Conservation (phyloP, 2,329 filamentous ascomycete species). For the Amauroascus niger region DNA sequence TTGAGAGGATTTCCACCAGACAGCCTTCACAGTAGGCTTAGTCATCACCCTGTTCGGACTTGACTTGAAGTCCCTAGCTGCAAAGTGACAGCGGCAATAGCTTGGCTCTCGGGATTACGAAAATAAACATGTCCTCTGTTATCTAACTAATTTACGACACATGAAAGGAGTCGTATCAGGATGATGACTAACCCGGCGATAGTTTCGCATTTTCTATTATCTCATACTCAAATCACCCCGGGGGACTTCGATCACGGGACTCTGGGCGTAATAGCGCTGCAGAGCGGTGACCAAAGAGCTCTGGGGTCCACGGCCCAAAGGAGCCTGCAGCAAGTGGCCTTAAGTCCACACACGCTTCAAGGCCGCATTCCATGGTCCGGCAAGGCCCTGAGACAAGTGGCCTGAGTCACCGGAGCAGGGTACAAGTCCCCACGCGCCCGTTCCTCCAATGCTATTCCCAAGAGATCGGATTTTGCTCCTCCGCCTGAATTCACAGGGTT, state of each 20-base stretch:
- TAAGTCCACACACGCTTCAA: background rate
- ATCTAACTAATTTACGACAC: too few relatives aligned
- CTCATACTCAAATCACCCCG: background rate
- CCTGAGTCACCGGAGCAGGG: background rate
- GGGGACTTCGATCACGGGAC: background rate
- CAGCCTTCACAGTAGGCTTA: too few relatives aligned
- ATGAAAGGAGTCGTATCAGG: too few relatives aligned
- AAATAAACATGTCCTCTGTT: too few relatives aligned
- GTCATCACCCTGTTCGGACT: too few relatives aligned
- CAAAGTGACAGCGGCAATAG: too few relatives aligned
- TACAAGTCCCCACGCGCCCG: background rate
- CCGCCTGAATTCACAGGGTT: constrained; percentile 1
- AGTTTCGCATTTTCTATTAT: background rate
- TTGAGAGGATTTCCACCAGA: too few relatives aligned
- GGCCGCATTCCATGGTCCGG: background rate
- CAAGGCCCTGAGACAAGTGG: background rate
- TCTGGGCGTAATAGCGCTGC: background rate
- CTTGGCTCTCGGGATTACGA: too few relatives aligned
- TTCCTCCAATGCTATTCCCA: background rate
- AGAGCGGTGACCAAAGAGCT: background rate
- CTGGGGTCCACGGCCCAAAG: background rate
- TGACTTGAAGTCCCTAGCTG: too few relatives aligned
- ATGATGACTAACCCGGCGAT: too few relatives aligned
- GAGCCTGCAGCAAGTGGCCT: background rate
- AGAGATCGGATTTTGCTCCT: background rate